Conservation (phyloP, 108 stramenopile species). For the Stephanodiscus triporus region DNA sequence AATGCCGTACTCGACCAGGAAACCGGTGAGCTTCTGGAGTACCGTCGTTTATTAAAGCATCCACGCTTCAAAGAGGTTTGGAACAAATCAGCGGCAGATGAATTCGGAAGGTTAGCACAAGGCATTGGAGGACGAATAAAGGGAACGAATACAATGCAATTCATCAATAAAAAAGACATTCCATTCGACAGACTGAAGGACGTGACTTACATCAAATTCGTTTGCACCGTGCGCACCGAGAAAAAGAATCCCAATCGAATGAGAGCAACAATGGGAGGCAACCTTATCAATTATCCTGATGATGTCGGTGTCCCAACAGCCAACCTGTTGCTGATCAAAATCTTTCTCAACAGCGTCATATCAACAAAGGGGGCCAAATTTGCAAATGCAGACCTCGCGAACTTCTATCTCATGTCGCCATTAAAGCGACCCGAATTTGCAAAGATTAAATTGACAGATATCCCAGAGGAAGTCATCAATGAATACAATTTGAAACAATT, state of each 20-base stretch:
- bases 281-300: constrained; percentile 30
- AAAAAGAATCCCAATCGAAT: constrained; percentile 25
- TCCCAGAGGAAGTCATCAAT: constrained; percentile 40
- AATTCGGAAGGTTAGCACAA: too few species aligned
- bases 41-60: too few species aligned
- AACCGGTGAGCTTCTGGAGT: too few species aligned
- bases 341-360: constrained; percentile 53
- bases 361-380: constrained; percentile 24
- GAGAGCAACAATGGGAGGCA: constrained; percentile 44
- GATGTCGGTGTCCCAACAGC: not conserved
- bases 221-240: constrained; percentile 25
- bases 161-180: constrained; percentile 16
- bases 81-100: too few species aligned
- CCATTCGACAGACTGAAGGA: not conserved
- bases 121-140: constrained; percentile 1
- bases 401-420: constrained; percentile 52
- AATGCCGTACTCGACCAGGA: too few species aligned
- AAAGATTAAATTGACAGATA: constrained; percentile 23
- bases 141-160: constrained; percentile 37
- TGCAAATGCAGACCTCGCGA: constrained; percentile 41
- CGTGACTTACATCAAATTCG: not conserved
- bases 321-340: not conserved
- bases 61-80: too few species aligned
- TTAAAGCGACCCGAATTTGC: constrained; percentile 45
- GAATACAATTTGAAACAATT: constrained; percentile 27